These are phyloP conservation scores for Bipolaris bicolor DNA, from an alignment of 2,329 filamentous ascomycete genomes.

Conservation along the genomic window DNA sequence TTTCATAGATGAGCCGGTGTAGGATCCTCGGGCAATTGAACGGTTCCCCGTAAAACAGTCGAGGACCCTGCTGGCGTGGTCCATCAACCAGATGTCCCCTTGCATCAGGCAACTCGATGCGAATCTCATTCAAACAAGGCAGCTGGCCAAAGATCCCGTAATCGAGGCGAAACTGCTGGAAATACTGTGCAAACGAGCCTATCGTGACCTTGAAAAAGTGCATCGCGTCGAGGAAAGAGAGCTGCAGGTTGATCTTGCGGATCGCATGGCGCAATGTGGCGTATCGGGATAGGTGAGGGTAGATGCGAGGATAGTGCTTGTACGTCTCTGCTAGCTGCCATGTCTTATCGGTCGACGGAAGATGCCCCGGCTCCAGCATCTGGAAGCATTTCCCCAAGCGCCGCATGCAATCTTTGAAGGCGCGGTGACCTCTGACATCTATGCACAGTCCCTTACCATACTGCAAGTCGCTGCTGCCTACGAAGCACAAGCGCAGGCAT, in stretches of 20 bases:
- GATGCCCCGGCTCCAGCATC: constrained; percentile 15
- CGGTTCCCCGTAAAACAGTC: constrained; percentile 25
- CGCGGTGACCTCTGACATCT: background rate
- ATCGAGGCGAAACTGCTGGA: background rate
- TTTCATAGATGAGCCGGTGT: constrained; percentile 36
- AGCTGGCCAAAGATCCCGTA: constrained; percentile 31
- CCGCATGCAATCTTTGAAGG: constrained; percentile 14
- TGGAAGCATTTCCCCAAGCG: constrained; percentile 25
- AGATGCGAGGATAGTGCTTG: constrained; percentile 23
- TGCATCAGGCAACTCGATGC: constrained; percentile 24
- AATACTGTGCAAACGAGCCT: constrained; percentile 18
- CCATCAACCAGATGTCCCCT: constrained; percentile 15
- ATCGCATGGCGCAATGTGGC: constrained; percentile 36
- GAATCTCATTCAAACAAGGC: constrained; percentile 29
- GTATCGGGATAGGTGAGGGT: constrained; percentile 31
- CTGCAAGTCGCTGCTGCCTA: constrained; percentile 13
- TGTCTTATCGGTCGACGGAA: constrained; percentile 12
- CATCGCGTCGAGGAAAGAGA: constrained; percentile 28
- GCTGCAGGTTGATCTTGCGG: constrained; percentile 26
- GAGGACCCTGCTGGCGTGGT: constrained; percentile 1
- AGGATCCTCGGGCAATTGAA: constrained; percentile 31
- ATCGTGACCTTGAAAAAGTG: constrained; percentile 38
- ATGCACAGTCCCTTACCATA: constrained; percentile 19
- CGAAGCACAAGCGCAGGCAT: constrained; percentile 29
- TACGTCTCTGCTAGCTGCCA: constrained; percentile 20